Conservation (phyloP, 2,329 filamentous ascomycete species). For the Rhynchosporium graminicola region DNA sequence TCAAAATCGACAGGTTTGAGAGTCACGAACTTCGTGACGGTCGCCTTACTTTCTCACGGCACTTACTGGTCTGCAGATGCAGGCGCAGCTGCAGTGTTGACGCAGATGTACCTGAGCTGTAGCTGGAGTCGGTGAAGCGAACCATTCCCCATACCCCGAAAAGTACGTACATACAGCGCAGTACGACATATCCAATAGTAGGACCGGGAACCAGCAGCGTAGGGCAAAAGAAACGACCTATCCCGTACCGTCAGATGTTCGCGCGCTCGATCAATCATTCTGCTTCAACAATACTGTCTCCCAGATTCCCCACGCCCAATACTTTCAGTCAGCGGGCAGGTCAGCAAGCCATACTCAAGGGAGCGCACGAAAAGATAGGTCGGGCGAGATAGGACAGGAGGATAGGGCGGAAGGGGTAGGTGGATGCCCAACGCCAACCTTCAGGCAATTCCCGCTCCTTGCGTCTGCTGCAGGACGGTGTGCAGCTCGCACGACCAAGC, state of each 20-base stretch:
- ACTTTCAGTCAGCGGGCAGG: conserved; percentile 10
- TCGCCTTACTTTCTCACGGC: conserved; percentile 19
- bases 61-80: background rate
- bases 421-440: background rate
- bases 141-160: conserved; percentile 16
- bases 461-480: conserved; percentile 4
- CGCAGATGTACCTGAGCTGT: conserved; percentile 14
- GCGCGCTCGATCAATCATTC: conserved; percentile 14
- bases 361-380: too few relatives aligned
- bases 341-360: background rate
- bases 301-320: background rate
- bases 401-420: background rate
- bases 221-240: conserved; percentile 18
- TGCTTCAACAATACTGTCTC: conserved; percentile 4
- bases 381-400: too few relatives aligned
- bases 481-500: background rate
- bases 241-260: conserved; percentile 33
- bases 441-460: conserved; percentile 19
- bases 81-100: conserved; percentile 16
- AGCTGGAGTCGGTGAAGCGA: conserved; percentile 22
- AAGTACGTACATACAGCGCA: conserved; percentile 16
- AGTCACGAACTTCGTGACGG: background rate
- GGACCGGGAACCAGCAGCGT: background rate
- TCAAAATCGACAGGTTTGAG: background rate
- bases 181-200: background rate